phyloP scores from a whole-genome alignment of 805 yeast genomes.

The Barnettozyma sucrosica region DNA sequence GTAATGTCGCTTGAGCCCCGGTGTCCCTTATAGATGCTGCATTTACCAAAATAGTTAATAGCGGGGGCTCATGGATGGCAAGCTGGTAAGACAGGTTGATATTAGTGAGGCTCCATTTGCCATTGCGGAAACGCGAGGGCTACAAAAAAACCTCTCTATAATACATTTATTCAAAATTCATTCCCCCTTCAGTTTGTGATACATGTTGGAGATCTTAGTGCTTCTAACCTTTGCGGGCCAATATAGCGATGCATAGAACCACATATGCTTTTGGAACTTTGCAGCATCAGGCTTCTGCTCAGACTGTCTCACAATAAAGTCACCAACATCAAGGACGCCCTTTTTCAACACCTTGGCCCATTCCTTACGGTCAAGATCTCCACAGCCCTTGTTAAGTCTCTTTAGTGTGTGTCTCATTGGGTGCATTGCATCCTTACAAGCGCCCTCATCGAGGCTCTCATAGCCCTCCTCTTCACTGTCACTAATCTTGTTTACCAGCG shows the following conservation, averaged over 20 bases:
- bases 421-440: conserved; percentile 54
- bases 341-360: conserved; percentile 68
- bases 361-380: conserved; percentile 67
- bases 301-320: conserved; percentile 48
- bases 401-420: conserved; percentile 65
- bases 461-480: conserved; percentile 40
- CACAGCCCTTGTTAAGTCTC: conserved; percentile 62
- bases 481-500: conserved; percentile 17
- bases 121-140: no score
- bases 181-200: conserved; percentile 41
- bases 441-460: conserved; percentile 72
- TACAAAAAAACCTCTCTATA: not conserved
- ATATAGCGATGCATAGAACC: conserved; percentile 78
- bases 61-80: no score
- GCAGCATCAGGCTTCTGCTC: conserved; percentile 28
- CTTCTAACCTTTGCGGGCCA: conserved; percentile 89
- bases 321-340: conserved; percentile 70
- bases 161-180: not conserved
- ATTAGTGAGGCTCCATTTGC: no score
- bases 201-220: conserved; percentile 69
- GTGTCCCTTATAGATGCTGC: no score
- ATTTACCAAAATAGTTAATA: no score
- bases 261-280: conserved; percentile 55
- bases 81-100: no score
- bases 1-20: no score